These are phyloP conservation scores for Penicillium sp. DNA, from an alignment of 2,329 filamentous ascomycete species.

Conservation along the genomic window DNA sequence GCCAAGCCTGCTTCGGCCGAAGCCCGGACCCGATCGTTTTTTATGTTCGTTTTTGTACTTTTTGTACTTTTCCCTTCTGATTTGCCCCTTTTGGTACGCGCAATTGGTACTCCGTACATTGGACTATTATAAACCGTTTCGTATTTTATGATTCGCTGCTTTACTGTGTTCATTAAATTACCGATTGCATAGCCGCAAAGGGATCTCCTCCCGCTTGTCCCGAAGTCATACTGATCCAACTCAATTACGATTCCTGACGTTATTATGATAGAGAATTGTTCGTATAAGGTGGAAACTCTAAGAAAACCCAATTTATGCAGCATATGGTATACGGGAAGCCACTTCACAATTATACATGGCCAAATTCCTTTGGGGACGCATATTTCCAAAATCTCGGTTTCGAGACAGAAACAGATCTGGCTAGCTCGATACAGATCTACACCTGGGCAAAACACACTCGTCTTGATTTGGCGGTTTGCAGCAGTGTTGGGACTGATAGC, in stretches of 20 bases:
- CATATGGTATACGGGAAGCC: no score
- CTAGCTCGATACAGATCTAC: no score
- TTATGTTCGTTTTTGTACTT: constrained; percentile 4
- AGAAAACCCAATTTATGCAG: no score
- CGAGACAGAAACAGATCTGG: no score
- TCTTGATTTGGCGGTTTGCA: no score
- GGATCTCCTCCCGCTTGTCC: neutral
- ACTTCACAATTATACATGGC: no score
- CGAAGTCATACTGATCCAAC: neutral
- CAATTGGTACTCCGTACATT: no score
- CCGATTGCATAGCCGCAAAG: neutral
- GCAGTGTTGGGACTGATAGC: no score
- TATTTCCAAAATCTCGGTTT: no score
- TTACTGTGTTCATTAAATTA: neutral
- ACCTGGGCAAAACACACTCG: no score
- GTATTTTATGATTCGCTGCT: neutral
- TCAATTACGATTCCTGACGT: neutral
- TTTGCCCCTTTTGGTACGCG: neutral
- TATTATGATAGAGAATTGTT: neutral
- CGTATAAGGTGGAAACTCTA: neutral
- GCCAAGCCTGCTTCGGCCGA: constrained; percentile 18
- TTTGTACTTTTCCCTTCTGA: neutral
- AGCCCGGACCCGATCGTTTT: constrained; percentile 21
- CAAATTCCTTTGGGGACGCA: no score
- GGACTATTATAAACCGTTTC: no score